A percentile compares a stretch with the other conserved stretches of the same genome.
phyloP scores from a whole-genome alignment of 192 early-diverging fungal genomes.

The Coemansia sp. region DNA sequence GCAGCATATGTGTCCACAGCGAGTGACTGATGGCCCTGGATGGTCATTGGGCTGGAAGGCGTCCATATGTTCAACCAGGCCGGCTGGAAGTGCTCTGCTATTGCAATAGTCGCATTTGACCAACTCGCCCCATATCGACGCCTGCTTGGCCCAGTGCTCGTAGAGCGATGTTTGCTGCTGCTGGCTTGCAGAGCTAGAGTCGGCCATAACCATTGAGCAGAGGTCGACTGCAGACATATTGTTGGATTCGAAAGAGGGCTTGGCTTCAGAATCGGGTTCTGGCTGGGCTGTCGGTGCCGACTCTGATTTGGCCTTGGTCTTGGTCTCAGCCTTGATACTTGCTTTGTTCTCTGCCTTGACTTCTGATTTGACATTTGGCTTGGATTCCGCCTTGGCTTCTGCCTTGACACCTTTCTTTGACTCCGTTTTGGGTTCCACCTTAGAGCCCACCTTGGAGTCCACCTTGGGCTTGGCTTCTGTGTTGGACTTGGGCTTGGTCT shows the following conservation, averaged over 20 bases:
- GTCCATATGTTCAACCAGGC: background rate
- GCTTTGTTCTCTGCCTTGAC: too few relatives aligned
- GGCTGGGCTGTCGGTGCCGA: too few relatives aligned
- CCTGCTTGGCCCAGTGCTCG: slow-evolving; percentile 22
- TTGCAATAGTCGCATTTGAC: slow-evolving; percentile 40
- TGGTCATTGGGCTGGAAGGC: slow-evolving; percentile 21
- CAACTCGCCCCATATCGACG: slow-evolving; percentile 8
- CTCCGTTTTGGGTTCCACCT: background rate
- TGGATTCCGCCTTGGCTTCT: background rate
- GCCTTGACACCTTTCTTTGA: background rate
- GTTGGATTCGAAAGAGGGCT: background rate
- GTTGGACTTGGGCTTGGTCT: background rate
- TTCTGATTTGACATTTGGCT: too few relatives aligned
- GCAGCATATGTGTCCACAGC: slow-evolving; percentile 43
- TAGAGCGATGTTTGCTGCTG: slow-evolving; percentile 3
- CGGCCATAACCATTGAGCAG: slow-evolving; percentile 11
- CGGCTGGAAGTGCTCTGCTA: slow-evolving; percentile 21
- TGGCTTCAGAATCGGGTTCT: too few relatives aligned
- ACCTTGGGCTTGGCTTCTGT: background rate
- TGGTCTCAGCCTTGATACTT: slow-evolving; percentile 6
- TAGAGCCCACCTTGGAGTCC: background rate
- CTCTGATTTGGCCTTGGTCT: background rate
- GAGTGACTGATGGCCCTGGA: slow-evolving; percentile 42
- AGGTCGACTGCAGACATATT: slow-evolving; percentile 12
- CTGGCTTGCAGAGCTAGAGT: background rate